Base-by-base conservation (phyloP, 2,329 filamentous ascomycete genomes). In the Ophiostoma montium region DNA sequence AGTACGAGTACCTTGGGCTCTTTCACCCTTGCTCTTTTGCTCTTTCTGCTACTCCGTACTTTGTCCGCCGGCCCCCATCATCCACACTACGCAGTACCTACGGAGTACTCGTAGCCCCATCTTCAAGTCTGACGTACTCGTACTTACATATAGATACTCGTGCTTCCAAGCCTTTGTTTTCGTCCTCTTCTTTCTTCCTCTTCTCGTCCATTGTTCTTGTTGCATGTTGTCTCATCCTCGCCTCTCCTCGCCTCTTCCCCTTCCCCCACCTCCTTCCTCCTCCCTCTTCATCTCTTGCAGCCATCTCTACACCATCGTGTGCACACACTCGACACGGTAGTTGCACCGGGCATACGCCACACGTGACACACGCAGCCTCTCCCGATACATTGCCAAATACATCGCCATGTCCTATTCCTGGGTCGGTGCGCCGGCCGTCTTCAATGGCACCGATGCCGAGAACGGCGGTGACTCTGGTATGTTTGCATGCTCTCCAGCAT, bases 381-480 rank as follows among this genome's bases (percentile, higher is more conserved):
- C n/a, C 35, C 31, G 30, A 16, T 18, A 3, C 19, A 3, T 12
- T 21, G 31, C 7, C 13, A 12, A 33, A 33, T 18, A 11, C 35
- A 21, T 12, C 39, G 7, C 52, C 62, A 80, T 80, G 76, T 78
- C 75, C 53, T 80, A 82, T 62, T 65, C 70, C 48, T 74, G 74
- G 65, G 65, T 74, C 56, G 78, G 79, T 49, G 62, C 76, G 42
- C 78, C 79, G 35, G 60, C 71, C 55, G 62, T 60, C 52, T 82
- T 80, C 66, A 82, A 82, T 67, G 78, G 77, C 62, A 82, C 78
- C 49, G 65, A 86, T 60, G 55, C 67, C 35, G 71, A 74, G 53
- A 71, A 76, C 50, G 86, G 86, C 58, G 86, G 86, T 62, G 76
- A 94, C 70, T 85, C 86, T 57, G 74, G 85, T 90, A 76, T 62